A percentile compares a stretch with the other conserved stretches of the same genome.
Conservation (phyloP, 768 basidiomycete species). For the Boletus rex-veris region DNA sequence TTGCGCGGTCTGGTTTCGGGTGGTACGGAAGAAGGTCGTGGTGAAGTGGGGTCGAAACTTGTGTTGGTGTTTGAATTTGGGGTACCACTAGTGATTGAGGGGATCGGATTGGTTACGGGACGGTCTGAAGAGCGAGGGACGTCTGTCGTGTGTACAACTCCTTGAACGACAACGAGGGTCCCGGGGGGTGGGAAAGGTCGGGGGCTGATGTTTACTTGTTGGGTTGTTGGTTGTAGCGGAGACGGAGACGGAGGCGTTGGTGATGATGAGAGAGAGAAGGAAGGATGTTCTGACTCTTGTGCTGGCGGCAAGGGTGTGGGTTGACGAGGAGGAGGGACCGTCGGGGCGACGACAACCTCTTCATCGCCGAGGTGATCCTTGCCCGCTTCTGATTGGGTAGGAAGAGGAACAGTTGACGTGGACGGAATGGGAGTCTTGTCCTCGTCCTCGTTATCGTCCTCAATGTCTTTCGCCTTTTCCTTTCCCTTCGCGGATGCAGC, state of each 20-base stretch:
- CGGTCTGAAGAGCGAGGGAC: slow-evolving; percentile 39
- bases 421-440: slow-evolving; percentile 9
- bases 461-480: slow-evolving; percentile 30
- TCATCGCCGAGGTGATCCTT: slow-evolving; percentile 12
- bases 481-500: slow-evolving; percentile 33
- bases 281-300: slow-evolving; percentile 12
- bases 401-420: slow-evolving; percentile 14
- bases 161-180: slow-evolving; percentile 79
- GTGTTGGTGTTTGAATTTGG: slow-evolving; percentile 6
- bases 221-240: slow-evolving; percentile 22
- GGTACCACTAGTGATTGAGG: slow-evolving; percentile 1
- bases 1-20: slow-evolving; percentile 32
- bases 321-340: slow-evolving; percentile 7
- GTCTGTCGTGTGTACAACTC: slow-evolving; percentile 77
- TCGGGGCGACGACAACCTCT: slow-evolving; percentile 22
- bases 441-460: slow-evolving; percentile 5
- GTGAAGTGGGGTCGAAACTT: slow-evolving; percentile 1
- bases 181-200: slow-evolving; percentile 69
- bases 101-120: slow-evolving; percentile 13
- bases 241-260: slow-evolving; percentile 16
- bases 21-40: slow-evolving; percentile 24
- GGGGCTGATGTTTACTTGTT: slow-evolving; percentile 16
- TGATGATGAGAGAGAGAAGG: slow-evolving; percentile 11
- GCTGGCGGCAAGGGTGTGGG: slow-evolving; percentile 8
- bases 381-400: neutral